A percentile compares a stretch with the other conserved stretches of the same genome.
Conservation (phyloP, 2,329 filamentous ascomycete species). For the Penicillium sp. region DNA sequence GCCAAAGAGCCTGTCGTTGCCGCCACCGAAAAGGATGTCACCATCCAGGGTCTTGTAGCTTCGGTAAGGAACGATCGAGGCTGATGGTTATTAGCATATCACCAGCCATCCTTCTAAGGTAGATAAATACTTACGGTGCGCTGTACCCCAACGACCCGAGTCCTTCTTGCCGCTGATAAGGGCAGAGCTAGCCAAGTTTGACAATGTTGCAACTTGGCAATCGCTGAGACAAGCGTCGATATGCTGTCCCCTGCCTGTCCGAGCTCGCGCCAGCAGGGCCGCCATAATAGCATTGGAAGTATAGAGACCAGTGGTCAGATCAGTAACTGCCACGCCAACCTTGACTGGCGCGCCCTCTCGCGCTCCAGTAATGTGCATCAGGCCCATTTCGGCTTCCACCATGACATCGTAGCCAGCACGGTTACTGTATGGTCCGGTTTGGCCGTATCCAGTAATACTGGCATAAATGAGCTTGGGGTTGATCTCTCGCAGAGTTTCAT, state of each 20-base stretch:
- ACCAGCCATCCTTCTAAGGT: background rate
- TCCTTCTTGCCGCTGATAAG: slow-evolving; percentile 88
- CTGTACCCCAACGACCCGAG: slow-evolving; percentile 90
- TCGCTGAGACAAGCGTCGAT: slow-evolving; percentile 91
- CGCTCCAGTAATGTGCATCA: slow-evolving; percentile 97
- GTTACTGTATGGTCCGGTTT: slow-evolving; percentile 86
- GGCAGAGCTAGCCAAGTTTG: slow-evolving; percentile 93
- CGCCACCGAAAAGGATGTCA: slow-evolving; percentile 66
- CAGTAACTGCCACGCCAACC: slow-evolving; percentile 95
- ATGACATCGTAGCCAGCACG: slow-evolving; percentile 98
- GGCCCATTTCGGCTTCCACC: slow-evolving; percentile 96
- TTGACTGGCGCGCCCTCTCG: slow-evolving; percentile 92
- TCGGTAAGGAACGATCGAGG: slow-evolving; percentile 95
- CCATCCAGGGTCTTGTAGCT: slow-evolving; percentile 72
- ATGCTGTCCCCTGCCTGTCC: slow-evolving; percentile 82
- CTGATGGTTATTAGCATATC: slow-evolving; percentile 51
- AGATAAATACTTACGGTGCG: slow-evolving; percentile 69
- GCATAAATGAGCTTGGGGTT: slow-evolving; percentile 91
- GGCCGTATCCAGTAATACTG: slow-evolving; percentile 95
- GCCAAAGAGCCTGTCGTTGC: slow-evolving; percentile 66
- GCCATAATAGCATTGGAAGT: slow-evolving; percentile 96
- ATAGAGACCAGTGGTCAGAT: slow-evolving; percentile 92
- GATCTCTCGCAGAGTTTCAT: slow-evolving; percentile 74
- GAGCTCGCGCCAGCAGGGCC: slow-evolving; percentile 75
- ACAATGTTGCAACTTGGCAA: slow-evolving; percentile 89